phyloP scores from a whole-genome alignment of 495 filamentous ascomycete genomes.

The Parachaetomium inaequale region DNA sequence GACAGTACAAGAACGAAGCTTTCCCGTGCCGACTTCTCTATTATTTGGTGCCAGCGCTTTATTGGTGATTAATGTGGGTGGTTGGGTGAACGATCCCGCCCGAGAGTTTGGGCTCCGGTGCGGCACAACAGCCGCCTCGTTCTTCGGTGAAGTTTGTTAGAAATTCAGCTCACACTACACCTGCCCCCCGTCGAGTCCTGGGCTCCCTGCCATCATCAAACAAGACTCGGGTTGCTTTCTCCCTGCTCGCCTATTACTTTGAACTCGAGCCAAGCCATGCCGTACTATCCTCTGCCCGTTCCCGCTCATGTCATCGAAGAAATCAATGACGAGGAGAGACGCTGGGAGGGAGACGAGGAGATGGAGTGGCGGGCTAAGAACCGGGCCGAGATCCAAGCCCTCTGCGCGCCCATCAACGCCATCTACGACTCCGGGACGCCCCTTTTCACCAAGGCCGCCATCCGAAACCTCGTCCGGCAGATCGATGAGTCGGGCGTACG shows the following conservation, averaged over 20 bases:
- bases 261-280: neutral
- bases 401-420: slow-evolving; percentile 2
- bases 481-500: slow-evolving; percentile 1
- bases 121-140: too few relatives aligned
- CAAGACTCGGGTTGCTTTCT: slow-evolving; percentile 1
- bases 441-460: slow-evolving; percentile 5
- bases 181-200: too few relatives aligned
- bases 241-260: neutral
- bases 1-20: too few relatives aligned
- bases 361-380: neutral
- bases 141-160: too few relatives aligned
- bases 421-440: slow-evolving; percentile 6
- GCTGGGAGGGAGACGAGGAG: neutral
- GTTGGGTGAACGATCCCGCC: too few relatives aligned
- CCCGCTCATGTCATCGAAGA: slow-evolving; percentile 4
- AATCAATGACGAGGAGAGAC: slow-evolving; percentile 5
- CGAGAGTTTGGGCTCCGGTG: too few relatives aligned
- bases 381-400: neutral
- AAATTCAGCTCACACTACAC: too few relatives aligned
- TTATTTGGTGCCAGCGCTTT: too few relatives aligned
- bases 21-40: too few relatives aligned
- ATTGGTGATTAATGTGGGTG: too few relatives aligned
- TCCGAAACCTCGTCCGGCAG: neutral
- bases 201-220: neutral
- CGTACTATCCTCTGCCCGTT: slow-evolving; percentile 4